Evolutionary conservation across 257 asterid species (phyloP), one percentile per base, ranked within the genome.

Genomic region (Cinchona pubescens): DNA sequence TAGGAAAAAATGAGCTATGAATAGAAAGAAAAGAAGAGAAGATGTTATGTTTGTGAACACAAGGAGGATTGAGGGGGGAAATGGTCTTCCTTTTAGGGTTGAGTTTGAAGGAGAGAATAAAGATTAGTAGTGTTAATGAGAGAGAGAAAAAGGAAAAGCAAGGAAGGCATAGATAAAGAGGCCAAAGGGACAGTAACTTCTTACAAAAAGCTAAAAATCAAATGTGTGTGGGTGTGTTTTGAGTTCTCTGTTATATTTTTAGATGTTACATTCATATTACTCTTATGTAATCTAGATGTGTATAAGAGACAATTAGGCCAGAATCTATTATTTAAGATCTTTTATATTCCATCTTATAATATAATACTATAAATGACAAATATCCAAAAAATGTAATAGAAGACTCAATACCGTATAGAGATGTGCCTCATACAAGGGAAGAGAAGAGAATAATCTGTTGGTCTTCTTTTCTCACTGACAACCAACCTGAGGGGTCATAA

Each of bases 111-210:
- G 85, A 85, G n/a, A n/a, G 91, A 88, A 86, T 90, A 91, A 90
- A 89, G 97, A n/a, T n/a, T n/a, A n/a, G n/a, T 79, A 79, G 87
- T 23, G 85, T 84, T 88, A 85, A 82, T 81, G 90, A 85, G 85
- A 81, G 87, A 78, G 83, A 79, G n/a, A n/a, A n/a, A 49, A 77
- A 72, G 73, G 48, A n/a, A 77, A 75, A 77, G 76, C 63, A 80
- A 82, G 80, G 82, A 80, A 82, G 80, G 79, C n/a, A n/a, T 79
- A 69, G 80, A 68, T 61, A 81, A 82, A 81, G 90, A 83, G 78
- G 75, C n/a, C n/a, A n/a, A n/a, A 78, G 82, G 85, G 80, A 86
- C 88, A 88, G 89, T 86, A 89, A 87, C 88, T 87, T 91, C 87
- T 87, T 88, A 83, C 88, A 88, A 86, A 90, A 89, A 84, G 91